Conservation (phyloP, 139 green algal species). For the Auxenochlorella pyrenoidosa region DNA sequence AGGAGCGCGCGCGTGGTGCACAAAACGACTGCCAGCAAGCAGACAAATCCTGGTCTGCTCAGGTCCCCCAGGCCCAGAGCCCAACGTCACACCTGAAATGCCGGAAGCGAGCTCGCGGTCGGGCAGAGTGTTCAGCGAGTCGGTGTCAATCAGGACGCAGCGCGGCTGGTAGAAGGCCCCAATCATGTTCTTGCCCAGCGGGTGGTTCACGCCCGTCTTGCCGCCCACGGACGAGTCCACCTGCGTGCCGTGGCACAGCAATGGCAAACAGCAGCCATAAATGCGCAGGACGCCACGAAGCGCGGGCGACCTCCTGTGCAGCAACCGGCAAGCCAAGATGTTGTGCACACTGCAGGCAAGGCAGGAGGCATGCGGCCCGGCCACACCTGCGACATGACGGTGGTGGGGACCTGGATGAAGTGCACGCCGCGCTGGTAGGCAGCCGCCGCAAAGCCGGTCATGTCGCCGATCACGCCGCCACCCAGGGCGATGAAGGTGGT, state of each 20-base stretch:
- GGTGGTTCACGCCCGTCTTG: conserved; percentile 99
- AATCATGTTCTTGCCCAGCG: conserved; percentile 99
- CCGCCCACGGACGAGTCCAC: conserved; percentile 98
- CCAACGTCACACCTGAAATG: conserved; percentile 61
- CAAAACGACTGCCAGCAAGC: no score
- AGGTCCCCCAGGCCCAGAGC: no score
- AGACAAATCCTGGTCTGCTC: no score
- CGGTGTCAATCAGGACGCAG: conserved; percentile 93
- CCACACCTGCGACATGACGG: conserved; percentile 95
- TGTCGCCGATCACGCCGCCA: conserved; percentile 98
- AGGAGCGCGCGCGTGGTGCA: no score
- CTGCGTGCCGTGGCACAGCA: background rate
- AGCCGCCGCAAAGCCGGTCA: conserved; percentile 97
- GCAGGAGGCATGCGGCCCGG: background rate
- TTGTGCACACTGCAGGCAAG: no score
- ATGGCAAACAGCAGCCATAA: background rate
- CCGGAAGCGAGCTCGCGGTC: conserved; percentile 91
- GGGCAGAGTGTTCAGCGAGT: conserved; percentile 90
- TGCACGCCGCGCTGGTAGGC: conserved; percentile 96
- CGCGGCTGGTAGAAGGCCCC: conserved; percentile 90
- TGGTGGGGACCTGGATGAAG: conserved; percentile 98
- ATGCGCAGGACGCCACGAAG: no score
- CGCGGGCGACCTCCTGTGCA: no score
- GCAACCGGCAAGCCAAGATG: background rate
- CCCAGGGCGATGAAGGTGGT: conserved; percentile 96